A percentile compares a stretch with the other conserved stretches of the same genome.
Evolutionary conservation across 2,329 filamentous ascomycete species (phyloP).

Genomic region (Calonectria leucothoes): DNA sequence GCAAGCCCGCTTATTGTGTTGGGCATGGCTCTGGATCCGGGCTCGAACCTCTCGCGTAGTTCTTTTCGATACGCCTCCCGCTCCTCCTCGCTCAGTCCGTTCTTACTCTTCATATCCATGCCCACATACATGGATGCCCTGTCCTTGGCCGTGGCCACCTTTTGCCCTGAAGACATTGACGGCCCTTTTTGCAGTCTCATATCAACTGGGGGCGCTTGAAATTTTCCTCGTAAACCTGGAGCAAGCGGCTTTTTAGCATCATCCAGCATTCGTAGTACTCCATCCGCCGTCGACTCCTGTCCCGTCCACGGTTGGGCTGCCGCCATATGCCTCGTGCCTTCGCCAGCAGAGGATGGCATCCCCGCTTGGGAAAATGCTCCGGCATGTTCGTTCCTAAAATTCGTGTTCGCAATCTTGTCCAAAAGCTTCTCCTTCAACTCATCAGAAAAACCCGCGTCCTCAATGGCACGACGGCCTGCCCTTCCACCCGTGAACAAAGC

Average conservation of each 20-base stretch:
- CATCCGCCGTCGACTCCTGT: conserved; percentile 78
- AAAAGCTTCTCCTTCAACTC: conserved; percentile 70
- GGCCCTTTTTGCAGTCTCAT: conserved; percentile 59
- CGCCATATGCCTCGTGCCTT: conserved; percentile 76
- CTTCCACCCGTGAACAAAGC: conserved; percentile 68
- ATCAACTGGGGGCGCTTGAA: conserved; percentile 62
- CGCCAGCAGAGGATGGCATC: conserved; percentile 69
- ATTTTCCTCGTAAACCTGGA: conserved; percentile 59
- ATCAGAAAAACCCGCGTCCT: conserved; percentile 73
- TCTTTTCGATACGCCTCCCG: conserved; percentile 77
- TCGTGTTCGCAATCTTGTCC: conserved; percentile 65
- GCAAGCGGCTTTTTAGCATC: conserved; percentile 80
- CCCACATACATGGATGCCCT: conserved; percentile 64
- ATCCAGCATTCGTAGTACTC: conserved; percentile 85
- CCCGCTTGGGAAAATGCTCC: conserved; percentile 60
- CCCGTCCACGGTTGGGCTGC: conserved; percentile 81
- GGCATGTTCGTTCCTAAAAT: conserved; percentile 64
- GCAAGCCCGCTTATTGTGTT: conserved; percentile 82
- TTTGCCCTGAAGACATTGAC: conserved; percentile 56
- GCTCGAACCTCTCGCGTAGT: conserved; percentile 83
- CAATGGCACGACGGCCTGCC: conserved; percentile 68
- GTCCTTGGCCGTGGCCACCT: conserved; percentile 67
- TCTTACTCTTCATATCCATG: conserved; percentile 58
- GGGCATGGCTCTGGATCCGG: conserved; percentile 78
- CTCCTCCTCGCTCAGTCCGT: conserved; percentile 75